Evolutionary conservation across 2,329 filamentous ascomycete genomes (phyloP).

Genomic region (Trichoderma endophyticum): DNA sequence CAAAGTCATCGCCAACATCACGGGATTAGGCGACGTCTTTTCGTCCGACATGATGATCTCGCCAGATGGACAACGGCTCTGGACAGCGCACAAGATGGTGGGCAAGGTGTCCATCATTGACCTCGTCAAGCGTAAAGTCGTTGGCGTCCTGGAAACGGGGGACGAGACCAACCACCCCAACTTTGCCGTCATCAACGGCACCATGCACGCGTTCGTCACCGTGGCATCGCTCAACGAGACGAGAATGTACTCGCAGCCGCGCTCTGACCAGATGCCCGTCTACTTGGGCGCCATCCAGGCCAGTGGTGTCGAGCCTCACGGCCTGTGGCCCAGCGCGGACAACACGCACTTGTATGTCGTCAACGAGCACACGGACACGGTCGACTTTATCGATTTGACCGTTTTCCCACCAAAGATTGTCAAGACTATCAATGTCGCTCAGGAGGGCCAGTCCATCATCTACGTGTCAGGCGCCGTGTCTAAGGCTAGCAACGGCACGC

Average conservation of each 20-base stretch:
- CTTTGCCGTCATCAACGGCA: slow-evolving; percentile 17
- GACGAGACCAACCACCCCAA: slow-evolving; percentile 20
- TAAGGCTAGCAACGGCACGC: neutral
- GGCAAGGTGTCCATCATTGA: slow-evolving; percentile 19
- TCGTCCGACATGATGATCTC: slow-evolving; percentile 23
- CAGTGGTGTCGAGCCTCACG: slow-evolving; percentile 19
- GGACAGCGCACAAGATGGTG: slow-evolving; percentile 20
- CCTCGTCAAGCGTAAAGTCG: neutral
- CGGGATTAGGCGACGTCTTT: slow-evolving; percentile 14
- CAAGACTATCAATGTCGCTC: slow-evolving; percentile 15
- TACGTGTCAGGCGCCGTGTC: slow-evolving; percentile 20
- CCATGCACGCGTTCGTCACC: slow-evolving; percentile 18
- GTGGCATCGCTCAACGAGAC: slow-evolving; percentile 18
- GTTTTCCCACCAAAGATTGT: neutral
- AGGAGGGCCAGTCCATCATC: slow-evolving; percentile 21
- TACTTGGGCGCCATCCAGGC: slow-evolving; percentile 14
- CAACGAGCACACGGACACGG: slow-evolving; percentile 21
- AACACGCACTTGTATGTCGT: slow-evolving; percentile 19
- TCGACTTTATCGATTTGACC: slow-evolving; percentile 19
- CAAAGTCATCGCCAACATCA: slow-evolving; percentile 6
- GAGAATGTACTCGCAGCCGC: slow-evolving; percentile 16
- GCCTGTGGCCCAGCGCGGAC: slow-evolving; percentile 20
- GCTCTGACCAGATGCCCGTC: neutral
- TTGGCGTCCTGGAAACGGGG: slow-evolving; percentile 17
- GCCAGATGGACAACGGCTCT: slow-evolving; percentile 15